phyloP scores from a whole-genome alignment of 352 stramenopile genomes.

The Phytophthora idaei region DNA sequence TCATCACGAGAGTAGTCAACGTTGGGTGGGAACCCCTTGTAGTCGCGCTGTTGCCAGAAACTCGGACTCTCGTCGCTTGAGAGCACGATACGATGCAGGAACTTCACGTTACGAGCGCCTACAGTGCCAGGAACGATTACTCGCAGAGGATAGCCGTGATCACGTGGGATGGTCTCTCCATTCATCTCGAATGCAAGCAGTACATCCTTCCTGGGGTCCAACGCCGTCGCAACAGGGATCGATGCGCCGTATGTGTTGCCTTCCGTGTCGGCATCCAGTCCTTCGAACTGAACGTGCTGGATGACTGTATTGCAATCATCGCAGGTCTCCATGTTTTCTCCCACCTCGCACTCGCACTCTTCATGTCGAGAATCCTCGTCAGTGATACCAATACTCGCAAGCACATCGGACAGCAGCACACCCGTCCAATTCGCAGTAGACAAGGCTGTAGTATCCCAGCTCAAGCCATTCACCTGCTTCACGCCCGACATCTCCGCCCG shows the following conservation, averaged over 20 bases:
- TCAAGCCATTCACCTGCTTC: conserved; percentile 88
- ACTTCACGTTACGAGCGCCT: conserved; percentile 97
- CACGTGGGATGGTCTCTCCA: conserved; percentile 88
- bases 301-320: conserved; percentile 73
- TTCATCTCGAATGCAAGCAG: conserved; percentile 99
- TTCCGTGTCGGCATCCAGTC: conserved; percentile 80
- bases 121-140: conserved; percentile 96
- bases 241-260: conserved; percentile 87
- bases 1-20: conserved; percentile 86
- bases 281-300: conserved; percentile 88
- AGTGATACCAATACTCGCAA: conserved; percentile 86
- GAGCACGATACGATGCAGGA: conserved; percentile 92
- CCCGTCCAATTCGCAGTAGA: conserved; percentile 96
- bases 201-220: conserved; percentile 95
- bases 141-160: conserved; percentile 97
- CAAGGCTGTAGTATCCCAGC: conserved; percentile 90
- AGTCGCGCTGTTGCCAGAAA: conserved; percentile 94
- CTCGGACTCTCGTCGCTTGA: conserved; percentile 81
- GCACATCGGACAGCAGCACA: conserved; percentile 92
- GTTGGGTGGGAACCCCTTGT: conserved; percentile 90
- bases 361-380: conserved; percentile 64
- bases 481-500: conserved; percentile 93
- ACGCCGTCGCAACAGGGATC: conserved; percentile 94
- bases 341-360: conserved; percentile 58
- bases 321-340: conserved; percentile 59